Base-by-base conservation (phyloP, 306 rosid species). In the Trichosanthes truncata region DNA sequence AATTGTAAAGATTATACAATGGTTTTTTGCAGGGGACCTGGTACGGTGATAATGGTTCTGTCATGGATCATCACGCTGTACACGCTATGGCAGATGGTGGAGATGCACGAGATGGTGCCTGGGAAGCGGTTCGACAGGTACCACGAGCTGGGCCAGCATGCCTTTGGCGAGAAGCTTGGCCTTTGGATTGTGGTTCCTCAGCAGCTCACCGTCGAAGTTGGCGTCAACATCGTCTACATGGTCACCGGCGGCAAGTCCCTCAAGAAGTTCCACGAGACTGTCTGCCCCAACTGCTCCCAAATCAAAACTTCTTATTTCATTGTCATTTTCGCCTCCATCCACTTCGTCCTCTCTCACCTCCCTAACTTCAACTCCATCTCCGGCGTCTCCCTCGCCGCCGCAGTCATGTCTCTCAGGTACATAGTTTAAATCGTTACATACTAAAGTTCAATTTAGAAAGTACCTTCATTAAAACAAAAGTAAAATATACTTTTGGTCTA, bases 51-150 rank as follows among this genome's bases (percentile, higher is more conserved):
- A 0, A n/a, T 94, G 20, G 0, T 81, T 3, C 9, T 94, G 31
- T 94, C 98, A 82, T 94, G 97, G 98, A 15, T 85, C 5, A 89
- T 94, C 74, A 92, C 98, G 15, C 46, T 92, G 23, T 94, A 87
- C 81, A 92, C 96, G 0, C 81, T 94, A 0, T 94, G 98, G 97
- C 97, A 94, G 82, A 89, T 92, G 97, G 97, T 94, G 13, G 92
- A 90, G 81, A 92, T 92, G 97, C 98, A 94, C 7, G 98, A 94
- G 80, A 94, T 94, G 97, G 90, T 89, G 14, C 93, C 98, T 0
- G 98, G 94, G 1, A 83, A 74, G 86, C 81, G 98, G 68, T 92
- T 89, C 9, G 98, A 94, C 46, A 63, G 98, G 80, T 94, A 94
- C 78, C 98, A 94, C 31, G 98, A 94, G 76, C 49, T 94, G 66